Conservation (phyloP, 768 basidiomycete species). For the Lactifluus subvellereus region DNA sequence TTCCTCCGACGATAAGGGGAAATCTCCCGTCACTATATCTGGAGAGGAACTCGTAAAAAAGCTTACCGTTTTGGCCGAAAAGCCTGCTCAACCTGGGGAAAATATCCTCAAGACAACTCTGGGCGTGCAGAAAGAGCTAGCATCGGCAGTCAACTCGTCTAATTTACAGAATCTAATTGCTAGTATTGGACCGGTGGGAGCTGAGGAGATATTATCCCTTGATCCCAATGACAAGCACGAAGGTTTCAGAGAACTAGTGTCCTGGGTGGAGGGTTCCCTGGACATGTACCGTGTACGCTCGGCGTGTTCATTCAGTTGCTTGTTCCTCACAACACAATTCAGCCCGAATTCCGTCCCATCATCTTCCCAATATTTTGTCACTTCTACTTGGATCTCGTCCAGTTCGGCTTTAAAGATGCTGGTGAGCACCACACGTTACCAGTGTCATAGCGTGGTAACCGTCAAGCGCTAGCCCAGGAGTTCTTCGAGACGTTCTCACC, state of each 20-base stretch:
- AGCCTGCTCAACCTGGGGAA: slow-evolving; percentile 59
- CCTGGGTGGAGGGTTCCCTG: slow-evolving; percentile 85
- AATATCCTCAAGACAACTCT: slow-evolving; percentile 64
- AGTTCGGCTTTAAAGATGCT: slow-evolving; percentile 84
- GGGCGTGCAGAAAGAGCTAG: slow-evolving; percentile 62
- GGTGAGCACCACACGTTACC: slow-evolving; percentile 45
- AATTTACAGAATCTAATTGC: slow-evolving; percentile 73
- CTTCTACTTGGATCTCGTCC: slow-evolving; percentile 92
- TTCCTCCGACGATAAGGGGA: slow-evolving; percentile 33
- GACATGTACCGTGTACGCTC: slow-evolving; percentile 81
- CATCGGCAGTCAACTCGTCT: slow-evolving; percentile 60
- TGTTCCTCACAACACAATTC: slow-evolving; percentile 16
- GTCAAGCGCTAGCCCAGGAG: slow-evolving; percentile 47
- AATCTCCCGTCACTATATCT: slow-evolving; percentile 33
- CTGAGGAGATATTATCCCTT: slow-evolving; percentile 73
- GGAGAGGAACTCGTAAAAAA: slow-evolving; percentile 50
- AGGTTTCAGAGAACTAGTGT: slow-evolving; percentile 78
- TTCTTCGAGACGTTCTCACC: slow-evolving; percentile 71
- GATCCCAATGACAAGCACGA: slow-evolving; percentile 85
- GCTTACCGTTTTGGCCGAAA: slow-evolving; percentile 65
- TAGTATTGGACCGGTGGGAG: slow-evolving; percentile 71
- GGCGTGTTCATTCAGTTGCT: not conserved
- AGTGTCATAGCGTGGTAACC: slow-evolving; percentile 21
- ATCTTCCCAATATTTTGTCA: slow-evolving; percentile 96
- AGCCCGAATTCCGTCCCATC: slow-evolving; percentile 93